Evolutionary conservation across 2,329 filamentous ascomycete genomes (phyloP).

Genomic region (Cladosporium colombiae): DNA sequence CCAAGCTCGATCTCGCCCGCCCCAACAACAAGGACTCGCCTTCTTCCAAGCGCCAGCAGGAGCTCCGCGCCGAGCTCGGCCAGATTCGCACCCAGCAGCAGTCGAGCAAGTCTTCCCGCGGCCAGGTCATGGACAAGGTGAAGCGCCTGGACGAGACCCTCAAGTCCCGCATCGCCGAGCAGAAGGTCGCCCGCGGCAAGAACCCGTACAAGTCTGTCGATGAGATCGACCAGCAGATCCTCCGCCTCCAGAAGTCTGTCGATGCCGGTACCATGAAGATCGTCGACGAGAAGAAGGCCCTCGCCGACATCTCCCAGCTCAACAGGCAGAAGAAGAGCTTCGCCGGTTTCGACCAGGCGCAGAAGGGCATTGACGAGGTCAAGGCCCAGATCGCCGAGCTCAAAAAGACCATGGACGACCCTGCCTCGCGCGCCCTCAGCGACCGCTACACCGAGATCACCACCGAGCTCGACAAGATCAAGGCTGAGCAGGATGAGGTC

Average conservation of each 20-base stretch:
- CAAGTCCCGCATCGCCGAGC: conserved; percentile 79
- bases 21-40: conserved; percentile 83
- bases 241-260: conserved; percentile 78
- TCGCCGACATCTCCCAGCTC: conserved; percentile 77
- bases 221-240: conserved; percentile 83
- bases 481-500: conserved; percentile 85
- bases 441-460: conserved; percentile 85
- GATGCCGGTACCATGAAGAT: conserved; percentile 89
- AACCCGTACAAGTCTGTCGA: conserved; percentile 83
- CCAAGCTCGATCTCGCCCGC: conserved; percentile 81
- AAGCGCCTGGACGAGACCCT: conserved; percentile 88
- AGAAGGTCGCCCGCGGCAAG: conserved; percentile 80
- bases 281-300: conserved; percentile 94
- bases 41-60: conserved; percentile 76
- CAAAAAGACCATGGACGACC: conserved; percentile 86
- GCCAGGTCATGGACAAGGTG: conserved; percentile 81
- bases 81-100: conserved; percentile 86
- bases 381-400: conserved; percentile 86
- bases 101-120: conserved; percentile 79
- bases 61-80: conserved; percentile 78
- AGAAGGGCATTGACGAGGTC: conserved; percentile 86
- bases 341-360: conserved; percentile 75
- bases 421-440: conserved; percentile 82
- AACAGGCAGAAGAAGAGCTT: conserved; percentile 93
- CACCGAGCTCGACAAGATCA: conserved; percentile 84